Base-by-base conservation (phyloP, 768 basidiomycete genomes). In the Mrakia hoshinonis region DNA sequence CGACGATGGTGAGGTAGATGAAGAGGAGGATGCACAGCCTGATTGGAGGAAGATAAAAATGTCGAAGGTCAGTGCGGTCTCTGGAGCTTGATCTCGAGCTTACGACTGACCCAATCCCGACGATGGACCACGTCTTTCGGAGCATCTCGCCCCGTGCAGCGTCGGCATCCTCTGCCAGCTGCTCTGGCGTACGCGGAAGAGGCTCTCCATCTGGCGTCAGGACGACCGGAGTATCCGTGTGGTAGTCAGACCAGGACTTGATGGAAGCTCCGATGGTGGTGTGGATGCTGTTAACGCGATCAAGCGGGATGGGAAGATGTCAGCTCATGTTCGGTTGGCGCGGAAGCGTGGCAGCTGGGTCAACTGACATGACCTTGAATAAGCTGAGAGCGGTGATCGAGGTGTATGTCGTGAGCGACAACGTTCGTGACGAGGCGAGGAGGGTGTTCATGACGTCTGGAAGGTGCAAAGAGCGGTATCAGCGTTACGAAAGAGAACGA, bases 361-460 rank as follows among this genome's bases (percentile, higher is more conserved):
- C 49, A 24, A 64, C 70, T 18, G 11, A 72, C 70, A 91, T 87
- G 75, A 94, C 86, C 79, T 96, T 95, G 85, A 91, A 86, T 67
- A 94, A 83, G 69, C 89, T 89, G 68, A 92, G 83, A 18, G 87
- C 87, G 29, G 93, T 92, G 82, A 89, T 88, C 63, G 85, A 77
- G 49, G 86, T 85, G 82, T 92, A 92, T 31, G 89, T 91, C 74
- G 83, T 83, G 74, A 54, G 58, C 9, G 67, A 62, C 75, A 94
- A 85, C 7, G 88, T 86, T 39, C 87, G 87, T n/a, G 89, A 87
- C 2, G 91, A 90, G 10, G 93, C 92, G 61, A 96, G 85, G 61
- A 96, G 86, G 77, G 89, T 90, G 82, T 95, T 96, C 87, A 95
- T 91, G 76, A 95, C 89, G 81, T 95, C 95, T 82, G 80, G 77